phyloP scores from a whole-genome alignment of 352 stramenopile species.

The Pythium guiyangense region DNA sequence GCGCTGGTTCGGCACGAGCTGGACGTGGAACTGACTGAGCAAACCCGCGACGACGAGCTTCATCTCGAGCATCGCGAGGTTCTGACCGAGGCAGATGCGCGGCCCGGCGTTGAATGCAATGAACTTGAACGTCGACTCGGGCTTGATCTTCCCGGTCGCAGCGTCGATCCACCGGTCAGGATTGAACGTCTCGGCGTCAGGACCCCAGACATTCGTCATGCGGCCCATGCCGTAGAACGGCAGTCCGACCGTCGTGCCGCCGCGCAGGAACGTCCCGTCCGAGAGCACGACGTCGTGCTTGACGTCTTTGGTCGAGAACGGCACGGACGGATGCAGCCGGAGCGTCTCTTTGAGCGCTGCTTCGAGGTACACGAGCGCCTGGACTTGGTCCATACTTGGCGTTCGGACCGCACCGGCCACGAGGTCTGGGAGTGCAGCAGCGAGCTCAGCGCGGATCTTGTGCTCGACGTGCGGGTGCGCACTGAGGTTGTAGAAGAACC shows the following conservation, averaged over 20 bases:
- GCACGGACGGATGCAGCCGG: slow-evolving; percentile 46
- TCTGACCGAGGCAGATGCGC: slow-evolving; percentile 63
- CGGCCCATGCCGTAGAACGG: slow-evolving; percentile 50
- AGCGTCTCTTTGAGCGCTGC: slow-evolving; percentile 53
- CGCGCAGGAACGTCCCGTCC: slow-evolving; percentile 56
- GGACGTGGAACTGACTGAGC: slow-evolving; percentile 53
- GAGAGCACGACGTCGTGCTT: slow-evolving; percentile 43
- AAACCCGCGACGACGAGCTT: slow-evolving; percentile 62
- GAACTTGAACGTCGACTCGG: slow-evolving; percentile 59
- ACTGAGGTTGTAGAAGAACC: slow-evolving; percentile 60
- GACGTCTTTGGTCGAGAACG: slow-evolving; percentile 27
- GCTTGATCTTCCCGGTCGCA: slow-evolving; percentile 21
- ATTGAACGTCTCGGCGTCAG: slow-evolving; percentile 48
- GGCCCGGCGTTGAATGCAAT: slow-evolving; percentile 65
- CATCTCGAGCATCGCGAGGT: slow-evolving; percentile 81
- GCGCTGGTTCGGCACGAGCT: slow-evolving; percentile 21
- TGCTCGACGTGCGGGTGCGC: slow-evolving; percentile 43
- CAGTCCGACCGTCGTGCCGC: slow-evolving; percentile 26
- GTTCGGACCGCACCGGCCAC: background rate
- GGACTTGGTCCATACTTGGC: slow-evolving; percentile 23
- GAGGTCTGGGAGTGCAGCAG: slow-evolving; percentile 23
- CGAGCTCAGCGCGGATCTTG: slow-evolving; percentile 43
- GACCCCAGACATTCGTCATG: slow-evolving; percentile 56
- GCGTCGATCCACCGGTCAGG: slow-evolving; percentile 65
- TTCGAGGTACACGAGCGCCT: slow-evolving; percentile 36